phyloP scores from a whole-genome alignment of 2,329 filamentous ascomycete species.

The Podosphaera xanthii region DNA sequence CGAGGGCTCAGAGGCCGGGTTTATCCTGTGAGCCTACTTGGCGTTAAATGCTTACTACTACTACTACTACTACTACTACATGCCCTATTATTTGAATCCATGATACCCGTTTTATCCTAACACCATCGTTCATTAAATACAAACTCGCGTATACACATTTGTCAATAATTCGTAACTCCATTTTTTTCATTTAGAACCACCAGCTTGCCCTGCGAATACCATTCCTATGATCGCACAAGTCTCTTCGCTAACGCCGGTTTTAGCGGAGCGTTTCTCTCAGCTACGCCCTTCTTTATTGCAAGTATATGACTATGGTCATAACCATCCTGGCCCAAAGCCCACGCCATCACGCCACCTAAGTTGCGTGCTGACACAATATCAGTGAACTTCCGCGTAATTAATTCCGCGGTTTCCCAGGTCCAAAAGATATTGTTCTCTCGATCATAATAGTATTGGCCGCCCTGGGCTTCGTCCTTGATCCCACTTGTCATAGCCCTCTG shows the following conservation, averaged over 20 bases:
- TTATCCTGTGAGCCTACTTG: too few species aligned
- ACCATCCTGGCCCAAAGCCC: constrained; percentile 47
- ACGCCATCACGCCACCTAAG: constrained; percentile 52
- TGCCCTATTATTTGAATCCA: too few species aligned
- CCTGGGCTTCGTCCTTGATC: constrained; percentile 29
- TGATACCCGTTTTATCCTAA: background rate
- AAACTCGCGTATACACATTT: too few species aligned
- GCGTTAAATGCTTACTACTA: too few species aligned
- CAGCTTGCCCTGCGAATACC: background rate
- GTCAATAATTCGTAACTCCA: too few species aligned
- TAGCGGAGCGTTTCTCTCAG: background rate
- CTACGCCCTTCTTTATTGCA: constrained; percentile 17
- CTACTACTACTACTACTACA: too few species aligned
- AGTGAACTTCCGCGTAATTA: constrained; percentile 38
- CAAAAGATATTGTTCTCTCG: constrained; percentile 36
- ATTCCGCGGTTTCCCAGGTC: constrained; percentile 44
- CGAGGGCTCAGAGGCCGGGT: too few species aligned
- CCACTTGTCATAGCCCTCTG: constrained; percentile 28
- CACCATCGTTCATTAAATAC: background rate
- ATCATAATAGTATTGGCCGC: constrained; percentile 51
- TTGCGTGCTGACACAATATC: constrained; percentile 30
- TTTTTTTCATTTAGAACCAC: background rate
- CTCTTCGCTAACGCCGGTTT: background rate
- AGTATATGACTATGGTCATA: constrained; percentile 21
- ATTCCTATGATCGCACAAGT: background rate